A percentile compares a stretch with the other conserved stretches of the same genome.
Evolutionary conservation across 305 asterid species (phyloP).

Genomic region (Fraxinus nigra): DNA sequence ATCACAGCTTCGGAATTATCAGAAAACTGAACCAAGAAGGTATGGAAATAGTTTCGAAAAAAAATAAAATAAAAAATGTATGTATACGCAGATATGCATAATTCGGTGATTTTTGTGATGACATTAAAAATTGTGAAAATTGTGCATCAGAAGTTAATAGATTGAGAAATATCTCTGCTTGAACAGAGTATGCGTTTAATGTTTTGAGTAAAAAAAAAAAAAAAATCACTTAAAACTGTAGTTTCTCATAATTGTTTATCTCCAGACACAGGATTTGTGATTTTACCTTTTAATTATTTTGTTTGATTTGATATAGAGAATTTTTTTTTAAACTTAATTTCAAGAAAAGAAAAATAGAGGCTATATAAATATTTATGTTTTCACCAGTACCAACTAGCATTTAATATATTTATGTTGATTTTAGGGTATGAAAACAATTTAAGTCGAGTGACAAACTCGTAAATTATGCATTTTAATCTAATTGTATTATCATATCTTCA

Average conservation of each 20-base stretch:
- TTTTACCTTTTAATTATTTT: background rate
- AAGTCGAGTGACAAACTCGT: background rate
- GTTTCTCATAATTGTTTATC: background rate
- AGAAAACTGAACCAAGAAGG: conserved; percentile 22
- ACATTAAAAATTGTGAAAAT: conserved; percentile 4
- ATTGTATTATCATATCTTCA: conserved; percentile 1
- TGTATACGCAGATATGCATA: background rate
- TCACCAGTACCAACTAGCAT: background rate
- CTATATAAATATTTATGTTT: background rate
- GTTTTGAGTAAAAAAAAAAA: conserved; percentile 7
- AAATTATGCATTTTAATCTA: background rate
- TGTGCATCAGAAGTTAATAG: background rate
- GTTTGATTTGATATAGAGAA: background rate
- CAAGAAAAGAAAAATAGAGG: background rate
- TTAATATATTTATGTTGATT: no score
- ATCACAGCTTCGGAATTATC: conserved; percentile 12
- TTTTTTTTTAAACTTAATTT: background rate
- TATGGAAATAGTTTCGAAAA: background rate
- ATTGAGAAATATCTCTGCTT: conserved; percentile 4
- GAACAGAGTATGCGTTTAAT: background rate
- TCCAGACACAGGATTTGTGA: background rate
- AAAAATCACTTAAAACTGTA: background rate
- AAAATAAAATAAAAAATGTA: no score
- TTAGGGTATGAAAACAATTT: background rate
- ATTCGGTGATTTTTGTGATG: conserved; percentile 5